phyloP scores from a whole-genome alignment of 2,329 filamentous ascomycete genomes.

The Aspergillus sp. region DNA sequence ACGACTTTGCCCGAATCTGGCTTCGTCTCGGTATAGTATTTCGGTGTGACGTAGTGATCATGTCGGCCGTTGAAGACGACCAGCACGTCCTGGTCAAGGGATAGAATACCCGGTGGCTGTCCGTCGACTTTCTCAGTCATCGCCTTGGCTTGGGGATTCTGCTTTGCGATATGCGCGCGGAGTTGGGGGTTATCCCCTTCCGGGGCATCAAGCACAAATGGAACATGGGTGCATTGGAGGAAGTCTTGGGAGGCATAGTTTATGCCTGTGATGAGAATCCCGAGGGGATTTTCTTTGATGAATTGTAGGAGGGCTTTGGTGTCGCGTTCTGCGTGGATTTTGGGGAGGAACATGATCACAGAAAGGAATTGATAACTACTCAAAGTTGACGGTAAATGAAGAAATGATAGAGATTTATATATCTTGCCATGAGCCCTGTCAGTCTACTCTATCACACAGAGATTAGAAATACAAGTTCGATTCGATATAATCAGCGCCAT shows the following conservation, averaged over 20 bases:
- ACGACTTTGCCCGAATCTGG: slow-evolving; percentile 60
- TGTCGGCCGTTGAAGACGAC: slow-evolving; percentile 13
- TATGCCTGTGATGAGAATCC: slow-evolving; percentile 13
- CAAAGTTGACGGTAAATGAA: no score
- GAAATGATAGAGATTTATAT: no score
- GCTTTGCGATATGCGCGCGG: slow-evolving; percentile 14
- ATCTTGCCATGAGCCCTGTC: no score
- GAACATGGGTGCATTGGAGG: slow-evolving; percentile 16
- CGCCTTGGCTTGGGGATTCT: slow-evolving; percentile 14
- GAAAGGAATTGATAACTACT: no score
- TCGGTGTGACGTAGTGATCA: slow-evolving; percentile 37
- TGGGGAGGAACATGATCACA: slow-evolving; percentile 12
- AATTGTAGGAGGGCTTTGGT: slow-evolving; percentile 13
- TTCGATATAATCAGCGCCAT: no score
- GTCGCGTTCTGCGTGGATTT: slow-evolving; percentile 11
- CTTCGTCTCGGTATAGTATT: slow-evolving; percentile 63
- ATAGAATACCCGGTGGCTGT: no score
- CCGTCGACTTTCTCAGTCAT: slow-evolving; percentile 10
- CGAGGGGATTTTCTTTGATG: slow-evolving; percentile 13
- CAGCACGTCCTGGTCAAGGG: slow-evolving; percentile 4
- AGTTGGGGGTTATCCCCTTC: slow-evolving; percentile 1
- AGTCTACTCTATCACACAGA: no score
- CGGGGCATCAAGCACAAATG: slow-evolving; percentile 11
- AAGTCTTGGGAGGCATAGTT: slow-evolving; percentile 9
- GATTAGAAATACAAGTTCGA: no score